These are phyloP conservation scores for Talinum fruticosum DNA, from an alignment of 148 eudicot genomes.

Conservation along the genomic window DNA sequence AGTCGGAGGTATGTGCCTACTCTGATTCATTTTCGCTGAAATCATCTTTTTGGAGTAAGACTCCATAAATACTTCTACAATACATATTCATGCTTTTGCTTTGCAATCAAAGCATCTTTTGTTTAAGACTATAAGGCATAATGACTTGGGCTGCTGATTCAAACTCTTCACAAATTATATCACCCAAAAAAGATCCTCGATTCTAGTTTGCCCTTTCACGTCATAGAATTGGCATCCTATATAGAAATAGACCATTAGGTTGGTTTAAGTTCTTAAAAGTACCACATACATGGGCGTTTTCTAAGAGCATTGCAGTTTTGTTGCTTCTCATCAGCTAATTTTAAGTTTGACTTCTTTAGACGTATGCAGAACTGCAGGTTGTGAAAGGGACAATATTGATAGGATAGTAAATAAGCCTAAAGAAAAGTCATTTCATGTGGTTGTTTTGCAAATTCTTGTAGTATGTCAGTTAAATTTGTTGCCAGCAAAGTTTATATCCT, in stretches of 20 bases:
- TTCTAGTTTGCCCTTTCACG: neutral
- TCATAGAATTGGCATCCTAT: neutral
- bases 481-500: neutral
- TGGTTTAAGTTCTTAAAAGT: neutral
- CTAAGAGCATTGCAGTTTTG: neutral
- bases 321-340: neutral
- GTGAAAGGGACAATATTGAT: neutral
- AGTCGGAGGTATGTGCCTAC: conserved; percentile 69
- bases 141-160: neutral
- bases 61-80: neutral
- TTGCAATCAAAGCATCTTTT: neutral
- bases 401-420: neutral
- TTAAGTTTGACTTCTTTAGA: neutral
- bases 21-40: conserved; percentile 6
- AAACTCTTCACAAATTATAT: neutral
- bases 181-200: neutral
- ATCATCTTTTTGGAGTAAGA: neutral
- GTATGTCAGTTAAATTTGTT: neutral
- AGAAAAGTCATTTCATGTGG: neutral
- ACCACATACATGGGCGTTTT: neutral
- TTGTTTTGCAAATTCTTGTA: neutral
- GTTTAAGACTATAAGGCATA: neutral
- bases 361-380: neutral
- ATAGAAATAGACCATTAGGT: neutral
- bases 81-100: neutral